Evolutionary conservation across 768 basidiomycete genomes (phyloP).

Genomic region (Mycena polygramma): DNA sequence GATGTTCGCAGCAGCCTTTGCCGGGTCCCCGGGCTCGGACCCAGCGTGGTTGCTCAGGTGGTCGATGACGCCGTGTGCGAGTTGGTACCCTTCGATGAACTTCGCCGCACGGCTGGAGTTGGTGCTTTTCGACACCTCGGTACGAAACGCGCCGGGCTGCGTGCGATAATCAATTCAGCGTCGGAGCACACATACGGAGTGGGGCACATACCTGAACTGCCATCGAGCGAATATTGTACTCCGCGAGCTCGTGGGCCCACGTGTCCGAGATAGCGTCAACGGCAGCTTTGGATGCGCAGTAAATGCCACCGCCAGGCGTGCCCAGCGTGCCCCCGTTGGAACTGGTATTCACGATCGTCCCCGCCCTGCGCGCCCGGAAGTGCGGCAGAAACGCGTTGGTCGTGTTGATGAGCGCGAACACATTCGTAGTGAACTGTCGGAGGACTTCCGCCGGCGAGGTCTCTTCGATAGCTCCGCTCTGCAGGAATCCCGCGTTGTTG

Average conservation of each 20-base stretch:
- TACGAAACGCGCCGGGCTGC: constrained; percentile 21
- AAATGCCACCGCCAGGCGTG: constrained; percentile 15
- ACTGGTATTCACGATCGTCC: constrained; percentile 27
- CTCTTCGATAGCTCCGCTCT: constrained; percentile 17
- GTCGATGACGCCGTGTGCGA: constrained; percentile 12
- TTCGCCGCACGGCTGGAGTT: constrained; percentile 9
- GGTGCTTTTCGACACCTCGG: constrained; percentile 14
- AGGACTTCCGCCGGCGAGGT: neutral
- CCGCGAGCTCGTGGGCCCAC: constrained; percentile 28
- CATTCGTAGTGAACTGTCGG: constrained; percentile 21
- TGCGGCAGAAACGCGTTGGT: constrained; percentile 19
- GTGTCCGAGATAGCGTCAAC: constrained; percentile 14
- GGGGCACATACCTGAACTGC: constrained; percentile 11
- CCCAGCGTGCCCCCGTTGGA: constrained; percentile 15
- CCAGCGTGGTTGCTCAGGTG: neutral
- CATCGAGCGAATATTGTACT: constrained; percentile 26
- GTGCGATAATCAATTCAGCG: neutral
- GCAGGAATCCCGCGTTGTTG: constrained; percentile 21
- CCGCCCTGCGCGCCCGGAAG: constrained; percentile 19
- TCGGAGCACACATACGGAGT: neutral
- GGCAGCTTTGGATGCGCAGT: constrained; percentile 20
- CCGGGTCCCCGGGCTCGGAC: constrained; percentile 9
- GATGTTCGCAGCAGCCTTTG: constrained; percentile 12
- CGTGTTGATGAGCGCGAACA: constrained; percentile 17
- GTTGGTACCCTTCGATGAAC: constrained; percentile 20